A percentile compares a stretch with the other conserved stretches of the same genome.
Conservation (phyloP, 805 yeast species). For the Ogataea dorogensis region DNA sequence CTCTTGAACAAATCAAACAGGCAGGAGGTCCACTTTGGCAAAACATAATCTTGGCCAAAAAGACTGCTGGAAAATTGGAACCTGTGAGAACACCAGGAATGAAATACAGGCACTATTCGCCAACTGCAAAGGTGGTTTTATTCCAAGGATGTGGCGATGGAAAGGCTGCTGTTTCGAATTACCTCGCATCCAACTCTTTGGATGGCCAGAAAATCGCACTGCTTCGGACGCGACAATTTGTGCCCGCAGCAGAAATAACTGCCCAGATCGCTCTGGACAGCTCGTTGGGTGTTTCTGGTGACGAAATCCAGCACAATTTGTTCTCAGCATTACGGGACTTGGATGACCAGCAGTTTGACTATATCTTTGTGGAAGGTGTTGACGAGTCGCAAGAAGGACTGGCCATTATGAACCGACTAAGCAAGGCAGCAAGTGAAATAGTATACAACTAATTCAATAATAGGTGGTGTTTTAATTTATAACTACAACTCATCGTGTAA, state of each 20-base stretch:
- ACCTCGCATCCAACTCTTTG: slow-evolving; percentile 9
- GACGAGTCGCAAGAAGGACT: slow-evolving; percentile 76
- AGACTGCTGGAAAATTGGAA: slow-evolving; percentile 62
- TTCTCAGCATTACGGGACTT: slow-evolving; percentile 73
- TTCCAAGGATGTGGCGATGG: slow-evolving; percentile 54
- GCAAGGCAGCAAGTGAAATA: slow-evolving; percentile 70
- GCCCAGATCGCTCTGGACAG: slow-evolving; percentile 30
- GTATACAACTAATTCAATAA: slow-evolving; percentile 12
- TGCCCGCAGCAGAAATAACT: slow-evolving; percentile 16
- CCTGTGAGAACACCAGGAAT: slow-evolving; percentile 92
- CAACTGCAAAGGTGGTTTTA: slow-evolving; percentile 76
- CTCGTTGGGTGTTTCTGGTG: slow-evolving; percentile 45
- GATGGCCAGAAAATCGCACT: slow-evolving; percentile 47
- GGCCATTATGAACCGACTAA: slow-evolving; percentile 90
- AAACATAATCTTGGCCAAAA: slow-evolving; percentile 59
- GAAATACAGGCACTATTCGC: slow-evolving; percentile 96
- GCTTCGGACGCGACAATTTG: slow-evolving; percentile 43
- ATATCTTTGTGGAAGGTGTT: slow-evolving; percentile 83
- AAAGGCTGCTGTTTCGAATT: slow-evolving; percentile 14
- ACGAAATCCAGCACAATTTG: slow-evolving; percentile 69
- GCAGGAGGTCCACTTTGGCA: slow-evolving; percentile 72
- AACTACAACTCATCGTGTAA: slow-evolving; percentile 25
- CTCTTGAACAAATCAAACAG: slow-evolving; percentile 66
- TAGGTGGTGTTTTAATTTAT: neutral
- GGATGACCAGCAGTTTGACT: slow-evolving; percentile 65